Conservation (phyloP, 352 stramenopile species). For the Globisporangium radiosum region DNA sequence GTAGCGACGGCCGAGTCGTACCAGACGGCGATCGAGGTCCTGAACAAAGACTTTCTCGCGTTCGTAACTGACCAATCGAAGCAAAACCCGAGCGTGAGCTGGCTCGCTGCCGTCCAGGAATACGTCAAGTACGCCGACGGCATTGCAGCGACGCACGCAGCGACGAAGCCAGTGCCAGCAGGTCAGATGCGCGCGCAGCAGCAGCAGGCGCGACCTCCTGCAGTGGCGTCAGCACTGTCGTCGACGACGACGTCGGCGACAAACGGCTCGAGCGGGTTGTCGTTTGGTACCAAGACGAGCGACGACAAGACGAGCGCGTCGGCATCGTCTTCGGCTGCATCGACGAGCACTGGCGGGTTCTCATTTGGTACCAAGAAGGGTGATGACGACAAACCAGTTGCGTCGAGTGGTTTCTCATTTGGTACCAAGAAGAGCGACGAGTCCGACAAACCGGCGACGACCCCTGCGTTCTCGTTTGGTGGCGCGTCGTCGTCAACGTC, state of each 20-base stretch:
- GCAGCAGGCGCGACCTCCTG: not conserved
- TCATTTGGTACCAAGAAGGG: slow-evolving; percentile 18
- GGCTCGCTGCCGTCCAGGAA: slow-evolving; percentile 60
- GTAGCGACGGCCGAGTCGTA: slow-evolving; percentile 25
- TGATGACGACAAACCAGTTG: not conserved
- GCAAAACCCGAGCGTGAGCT: slow-evolving; percentile 63
- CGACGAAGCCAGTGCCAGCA: slow-evolving; percentile 50
- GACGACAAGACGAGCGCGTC: slow-evolving; percentile 4
- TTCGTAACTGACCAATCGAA: slow-evolving; percentile 63
- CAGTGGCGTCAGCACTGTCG: slow-evolving; percentile 16
- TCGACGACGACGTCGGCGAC: slow-evolving; percentile 18
- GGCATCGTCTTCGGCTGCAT: slow-evolving; percentile 8
- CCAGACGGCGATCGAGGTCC: slow-evolving; percentile 67
- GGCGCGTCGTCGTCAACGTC: not conserved
- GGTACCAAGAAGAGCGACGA: not conserved
- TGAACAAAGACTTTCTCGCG: slow-evolving; percentile 78
- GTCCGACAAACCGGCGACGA: not conserved
- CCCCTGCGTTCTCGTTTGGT: slow-evolving; percentile 15
- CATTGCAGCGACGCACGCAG: slow-evolving; percentile 55
- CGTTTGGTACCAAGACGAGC: slow-evolving; percentile 24
- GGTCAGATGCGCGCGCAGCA: slow-evolving; percentile 12
- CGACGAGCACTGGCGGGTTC: slow-evolving; percentile 17
- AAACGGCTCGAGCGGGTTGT: slow-evolving; percentile 24
- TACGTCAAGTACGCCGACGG: slow-evolving; percentile 63
- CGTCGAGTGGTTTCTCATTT: slow-evolving; percentile 1